A percentile compares a stretch with the other conserved stretches of the same genome.
Conservation (phyloP, 2,329 filamentous ascomycete species). For the Colletotrichum filicis region DNA sequence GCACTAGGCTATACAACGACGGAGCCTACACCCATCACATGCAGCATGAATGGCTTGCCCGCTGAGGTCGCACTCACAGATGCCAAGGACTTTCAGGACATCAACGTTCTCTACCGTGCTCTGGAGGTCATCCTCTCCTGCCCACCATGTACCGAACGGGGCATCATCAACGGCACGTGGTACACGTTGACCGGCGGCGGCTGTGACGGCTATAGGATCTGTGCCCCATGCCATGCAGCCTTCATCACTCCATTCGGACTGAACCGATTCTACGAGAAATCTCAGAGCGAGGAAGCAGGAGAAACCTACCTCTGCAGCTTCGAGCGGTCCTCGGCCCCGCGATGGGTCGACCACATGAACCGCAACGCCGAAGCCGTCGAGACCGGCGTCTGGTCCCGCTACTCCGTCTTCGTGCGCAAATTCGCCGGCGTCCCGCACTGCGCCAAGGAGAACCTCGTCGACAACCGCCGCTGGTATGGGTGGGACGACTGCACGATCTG, state of each 20-base stretch:
- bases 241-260: conserved; percentile 42
- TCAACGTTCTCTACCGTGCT: conserved; percentile 41
- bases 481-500: conserved; percentile 36
- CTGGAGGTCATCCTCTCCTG: conserved; percentile 38
- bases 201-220: conserved; percentile 41
- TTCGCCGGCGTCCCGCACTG: conserved; percentile 36
- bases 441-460: background rate
- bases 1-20: conserved; percentile 1
- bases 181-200: conserved; percentile 43
- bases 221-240: conserved; percentile 47
- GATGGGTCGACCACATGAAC: conserved; percentile 40
- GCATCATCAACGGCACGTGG: conserved; percentile 46
- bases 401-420: conserved; percentile 41
- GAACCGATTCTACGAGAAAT: conserved; percentile 42
- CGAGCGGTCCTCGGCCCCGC: conserved; percentile 37
- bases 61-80: conserved; percentile 41
- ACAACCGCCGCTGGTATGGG: conserved; percentile 30
- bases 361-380: conserved; percentile 45
- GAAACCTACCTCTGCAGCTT: conserved; percentile 44
- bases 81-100: conserved; percentile 41
- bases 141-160: conserved; percentile 42
- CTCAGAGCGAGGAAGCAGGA: conserved; percentile 26
- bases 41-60: conserved; percentile 14
- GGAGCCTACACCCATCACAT: background rate
- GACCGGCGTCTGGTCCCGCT: conserved; percentile 44